Conservation (phyloP, 768 basidiomycete species). For the Auricularia sp. region DNA sequence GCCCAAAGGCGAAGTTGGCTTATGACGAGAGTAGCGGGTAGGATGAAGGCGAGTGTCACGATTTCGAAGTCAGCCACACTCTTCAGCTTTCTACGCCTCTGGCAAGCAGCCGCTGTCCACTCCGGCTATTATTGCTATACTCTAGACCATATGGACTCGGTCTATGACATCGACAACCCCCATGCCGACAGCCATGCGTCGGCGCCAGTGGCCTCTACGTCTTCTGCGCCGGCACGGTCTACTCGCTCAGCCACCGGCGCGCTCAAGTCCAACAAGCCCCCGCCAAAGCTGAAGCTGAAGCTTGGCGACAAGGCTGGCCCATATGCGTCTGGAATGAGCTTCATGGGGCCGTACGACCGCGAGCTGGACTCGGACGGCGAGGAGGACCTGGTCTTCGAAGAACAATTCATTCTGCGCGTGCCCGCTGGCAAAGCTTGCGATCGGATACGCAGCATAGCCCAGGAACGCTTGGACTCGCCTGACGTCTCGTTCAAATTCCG, state of each 20-base stretch:
- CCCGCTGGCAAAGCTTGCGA: slow-evolving; percentile 78
- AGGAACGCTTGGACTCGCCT: slow-evolving; percentile 61
- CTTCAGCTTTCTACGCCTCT: too few relatives aligned
- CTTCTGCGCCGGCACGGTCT: not conserved
- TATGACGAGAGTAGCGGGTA: too few relatives aligned
- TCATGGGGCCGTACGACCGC: slow-evolving; percentile 84
- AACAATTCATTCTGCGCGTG: slow-evolving; percentile 90
- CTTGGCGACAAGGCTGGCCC: slow-evolving; percentile 73
- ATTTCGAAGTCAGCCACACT: too few relatives aligned
- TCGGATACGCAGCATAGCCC: slow-evolving; percentile 70
- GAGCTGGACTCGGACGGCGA: slow-evolving; percentile 95
- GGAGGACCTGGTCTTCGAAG: slow-evolving; percentile 83
- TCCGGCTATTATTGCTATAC: too few relatives aligned
- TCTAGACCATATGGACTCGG: too few relatives aligned
- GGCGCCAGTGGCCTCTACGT: not conserved
- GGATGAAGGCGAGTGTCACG: too few relatives aligned
- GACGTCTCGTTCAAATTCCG: slow-evolving; percentile 94
- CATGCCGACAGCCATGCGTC: not conserved
- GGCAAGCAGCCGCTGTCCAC: too few relatives aligned
- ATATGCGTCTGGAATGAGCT: slow-evolving; percentile 77
- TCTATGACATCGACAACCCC: not conserved
- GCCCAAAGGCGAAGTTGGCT: too few relatives aligned
- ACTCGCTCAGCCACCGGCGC: not conserved
- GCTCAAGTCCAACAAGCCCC: slow-evolving; percentile 24
- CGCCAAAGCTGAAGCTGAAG: slow-evolving; percentile 82